A percentile compares a stretch with the other conserved stretches of the same genome.
phyloP scores from a whole-genome alignment of 768 basidiomycete species.

The Termitomyces sp. region DNA sequence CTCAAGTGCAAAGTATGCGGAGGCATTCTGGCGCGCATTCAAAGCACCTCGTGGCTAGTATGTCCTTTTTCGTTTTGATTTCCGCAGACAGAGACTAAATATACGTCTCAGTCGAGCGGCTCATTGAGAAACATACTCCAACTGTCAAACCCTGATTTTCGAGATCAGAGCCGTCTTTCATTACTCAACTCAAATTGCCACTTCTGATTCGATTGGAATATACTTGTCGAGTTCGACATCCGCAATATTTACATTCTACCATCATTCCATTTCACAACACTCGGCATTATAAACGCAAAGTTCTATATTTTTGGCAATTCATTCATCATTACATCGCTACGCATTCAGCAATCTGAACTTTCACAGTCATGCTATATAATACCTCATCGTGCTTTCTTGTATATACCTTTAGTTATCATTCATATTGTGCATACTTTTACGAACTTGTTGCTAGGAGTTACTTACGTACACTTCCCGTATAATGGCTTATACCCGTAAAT shows the following conservation, averaged over 20 bases:
- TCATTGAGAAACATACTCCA: conserved; percentile 51
- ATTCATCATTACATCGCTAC: not conserved
- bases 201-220: conserved; percentile 12
- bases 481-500: not conserved
- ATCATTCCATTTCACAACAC: conserved; percentile 11
- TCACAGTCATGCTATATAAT: conserved; percentile 29
- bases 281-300: not conserved
- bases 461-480: conserved; percentile 10
- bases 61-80: conserved; percentile 24
- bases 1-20: conserved; percentile 69
- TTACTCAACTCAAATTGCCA: not conserved
- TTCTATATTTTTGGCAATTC: not conserved
- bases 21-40: conserved; percentile 69
- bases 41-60: conserved; percentile 81
- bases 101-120: conserved; percentile 55
- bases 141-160: conserved; percentile 17
- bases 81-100: conserved; percentile 10
- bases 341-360: conserved; percentile 14
- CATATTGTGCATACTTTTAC: conserved; percentile 11
- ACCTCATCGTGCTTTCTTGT: conserved; percentile 17
- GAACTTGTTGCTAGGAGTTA: conserved; percentile 6
- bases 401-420: conserved; percentile 16
- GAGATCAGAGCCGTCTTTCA: not conserved
- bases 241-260: conserved; percentile 8
- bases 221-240: conserved; percentile 22